Evolutionary conservation across 805 yeast species (phyloP).

Genomic region (Saccharomycopsis malanga): DNA sequence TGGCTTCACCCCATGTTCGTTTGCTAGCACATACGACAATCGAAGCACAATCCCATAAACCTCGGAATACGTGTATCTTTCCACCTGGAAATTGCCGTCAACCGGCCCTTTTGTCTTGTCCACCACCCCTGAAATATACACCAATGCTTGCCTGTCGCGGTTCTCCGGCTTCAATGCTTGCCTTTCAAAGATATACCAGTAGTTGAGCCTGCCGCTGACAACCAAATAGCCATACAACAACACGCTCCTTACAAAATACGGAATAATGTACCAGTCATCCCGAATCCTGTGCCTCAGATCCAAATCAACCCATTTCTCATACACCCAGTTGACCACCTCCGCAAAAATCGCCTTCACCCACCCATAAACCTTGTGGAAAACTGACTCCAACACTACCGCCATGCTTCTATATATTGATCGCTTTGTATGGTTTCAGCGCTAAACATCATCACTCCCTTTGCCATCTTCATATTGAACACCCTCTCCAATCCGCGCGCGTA

Average conservation of each 20-base stretch:
- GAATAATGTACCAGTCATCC: slow-evolving; percentile 14
- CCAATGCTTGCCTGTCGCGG: slow-evolving; percentile 46
- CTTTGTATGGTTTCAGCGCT: too few species aligned
- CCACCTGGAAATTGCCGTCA: slow-evolving; percentile 42
- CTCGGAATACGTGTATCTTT: slow-evolving; percentile 61
- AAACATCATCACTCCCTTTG: too few species aligned
- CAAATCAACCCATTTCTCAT: background rate
- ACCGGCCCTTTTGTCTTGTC: slow-evolving; percentile 32
- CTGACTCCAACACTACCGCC: too few species aligned
- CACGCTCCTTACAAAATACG: slow-evolving; percentile 20
- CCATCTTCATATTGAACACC: too few species aligned
- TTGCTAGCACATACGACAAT: slow-evolving; percentile 55
- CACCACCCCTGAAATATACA: slow-evolving; percentile 31
- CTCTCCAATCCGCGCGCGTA: too few species aligned
- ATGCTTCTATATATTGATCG: too few species aligned
- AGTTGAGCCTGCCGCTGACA: slow-evolving; percentile 36
- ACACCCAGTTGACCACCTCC: background rate
- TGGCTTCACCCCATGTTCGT: slow-evolving; percentile 55
- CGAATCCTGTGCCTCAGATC: background rate
- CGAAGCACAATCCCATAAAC: slow-evolving; percentile 58
- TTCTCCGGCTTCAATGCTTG: slow-evolving; percentile 41
- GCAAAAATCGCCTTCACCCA: background rate
- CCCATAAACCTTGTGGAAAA: background rate
- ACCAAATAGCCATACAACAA: slow-evolving; percentile 33
- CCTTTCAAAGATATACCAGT: slow-evolving; percentile 64